Percentiles rank a stretch among this genome's conserved stretches.
Evolutionary conservation across 441 rosid genomes (phyloP).

Genomic region (Biscutella laevigata): DNA sequence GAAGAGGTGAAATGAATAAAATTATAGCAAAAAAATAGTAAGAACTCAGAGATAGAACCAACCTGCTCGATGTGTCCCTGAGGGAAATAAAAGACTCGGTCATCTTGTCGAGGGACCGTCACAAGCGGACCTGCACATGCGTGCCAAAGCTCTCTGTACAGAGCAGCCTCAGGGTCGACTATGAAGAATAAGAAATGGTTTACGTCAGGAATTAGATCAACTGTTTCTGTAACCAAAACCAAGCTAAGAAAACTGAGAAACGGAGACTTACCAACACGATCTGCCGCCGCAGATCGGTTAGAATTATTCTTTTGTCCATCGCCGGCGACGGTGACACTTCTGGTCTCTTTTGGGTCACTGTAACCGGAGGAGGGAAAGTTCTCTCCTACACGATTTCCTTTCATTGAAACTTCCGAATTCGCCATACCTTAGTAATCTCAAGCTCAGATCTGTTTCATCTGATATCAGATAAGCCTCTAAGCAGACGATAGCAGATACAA

Average conservation of each 20-base stretch:
- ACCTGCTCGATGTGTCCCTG: slow-evolving; percentile 99
- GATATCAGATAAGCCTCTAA: slow-evolving; percentile 4
- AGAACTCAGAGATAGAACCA: background rate
- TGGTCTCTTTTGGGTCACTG: slow-evolving; percentile 28
- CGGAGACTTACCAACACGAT: slow-evolving; percentile 30
- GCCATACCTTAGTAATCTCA: slow-evolving; percentile 30
- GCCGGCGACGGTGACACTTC: slow-evolving; percentile 26
- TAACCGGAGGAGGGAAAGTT: slow-evolving; percentile 41
- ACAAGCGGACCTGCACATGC: slow-evolving; percentile 98
- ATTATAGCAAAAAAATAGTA: background rate
- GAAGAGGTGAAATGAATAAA: background rate
- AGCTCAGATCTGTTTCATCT: slow-evolving; percentile 78
- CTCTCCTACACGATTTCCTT: slow-evolving; percentile 49
- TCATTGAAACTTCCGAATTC: slow-evolving; percentile 47
- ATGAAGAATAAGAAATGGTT: background rate
- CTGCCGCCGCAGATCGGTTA: slow-evolving; percentile 24
- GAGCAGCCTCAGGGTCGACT: slow-evolving; percentile 65
- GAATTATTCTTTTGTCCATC: slow-evolving; percentile 45
- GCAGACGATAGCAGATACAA: slow-evolving; percentile 2
- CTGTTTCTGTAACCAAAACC: background rate
- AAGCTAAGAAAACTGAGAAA: background rate
- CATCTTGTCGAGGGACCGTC: slow-evolving; percentile 76
- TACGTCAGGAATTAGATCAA: slow-evolving; percentile 13
- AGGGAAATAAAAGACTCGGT: slow-evolving; percentile 87
- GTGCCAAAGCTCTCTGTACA: slow-evolving; percentile 90